These are phyloP conservation scores for Hirschioporus abietinus DNA, from an alignment of 768 basidiomycete genomes.

Conservation along the genomic window DNA sequence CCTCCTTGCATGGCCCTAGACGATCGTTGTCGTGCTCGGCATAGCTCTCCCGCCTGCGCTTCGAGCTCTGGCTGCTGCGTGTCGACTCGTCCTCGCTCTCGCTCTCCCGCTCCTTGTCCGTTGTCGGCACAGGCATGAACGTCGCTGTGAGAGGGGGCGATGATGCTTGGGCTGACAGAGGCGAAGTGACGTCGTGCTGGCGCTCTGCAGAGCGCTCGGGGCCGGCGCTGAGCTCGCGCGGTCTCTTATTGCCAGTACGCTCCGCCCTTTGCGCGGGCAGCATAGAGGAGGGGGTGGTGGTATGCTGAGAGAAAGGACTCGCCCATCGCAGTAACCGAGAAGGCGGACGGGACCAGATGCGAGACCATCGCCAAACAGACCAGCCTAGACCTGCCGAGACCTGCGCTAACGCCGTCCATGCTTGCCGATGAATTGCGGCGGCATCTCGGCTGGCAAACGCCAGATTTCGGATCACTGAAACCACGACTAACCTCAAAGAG, in stretches of 20 bases:
- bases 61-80: not conserved
- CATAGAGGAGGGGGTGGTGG: not conserved
- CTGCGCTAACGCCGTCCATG: not conserved
- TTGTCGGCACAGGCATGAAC: not conserved
- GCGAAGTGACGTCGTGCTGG: not conserved
- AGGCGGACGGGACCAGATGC: not conserved
- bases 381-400: not conserved
- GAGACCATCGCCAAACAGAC: constrained; percentile 1
- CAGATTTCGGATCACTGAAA: too few species aligned
- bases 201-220: not conserved
- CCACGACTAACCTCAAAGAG: too few species aligned
- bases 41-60: not conserved
- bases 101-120: not conserved
- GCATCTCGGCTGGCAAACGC: not conserved
- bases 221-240: not conserved
- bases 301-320: not conserved
- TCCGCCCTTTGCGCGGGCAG: not conserved
- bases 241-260: not conserved
- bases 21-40: not conserved
- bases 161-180: not conserved
- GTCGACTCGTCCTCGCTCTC: not conserved
- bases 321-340: not conserved
- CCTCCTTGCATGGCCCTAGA: not conserved
- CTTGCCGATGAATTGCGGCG: not conserved
- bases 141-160: not conserved